Percentiles rank a stretch among this genome's conserved stretches.
phyloP scores from a whole-genome alignment of 2,329 filamentous ascomycete genomes.

The Amauroascus verrucosus region DNA sequence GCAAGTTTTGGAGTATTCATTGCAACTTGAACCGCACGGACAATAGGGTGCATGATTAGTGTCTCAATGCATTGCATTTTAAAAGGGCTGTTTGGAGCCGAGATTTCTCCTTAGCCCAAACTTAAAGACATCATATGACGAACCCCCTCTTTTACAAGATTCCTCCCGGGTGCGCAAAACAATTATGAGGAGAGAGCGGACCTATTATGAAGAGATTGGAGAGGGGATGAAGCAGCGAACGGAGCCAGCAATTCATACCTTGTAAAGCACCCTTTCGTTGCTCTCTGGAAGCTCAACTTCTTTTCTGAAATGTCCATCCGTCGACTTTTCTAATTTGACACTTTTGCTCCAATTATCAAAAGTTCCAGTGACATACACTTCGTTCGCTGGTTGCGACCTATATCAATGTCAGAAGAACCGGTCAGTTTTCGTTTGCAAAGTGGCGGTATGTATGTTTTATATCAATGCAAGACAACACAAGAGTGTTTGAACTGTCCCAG shows the following conservation, averaged over 20 bases:
- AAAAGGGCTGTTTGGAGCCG: neutral
- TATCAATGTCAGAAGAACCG: constrained; percentile 12
- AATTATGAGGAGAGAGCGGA: neutral
- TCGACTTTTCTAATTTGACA: constrained; percentile 68
- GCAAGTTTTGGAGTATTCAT: neutral
- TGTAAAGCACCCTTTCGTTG: constrained; percentile 76
- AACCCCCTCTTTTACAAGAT: neutral
- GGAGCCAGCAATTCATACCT: constrained; percentile 52
- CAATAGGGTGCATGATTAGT: neutral
- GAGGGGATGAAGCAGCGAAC: neutral
- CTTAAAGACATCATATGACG: constrained; percentile 10
- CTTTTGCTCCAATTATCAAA: constrained; percentile 92
- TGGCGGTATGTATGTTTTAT: neutral
- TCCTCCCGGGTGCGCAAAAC: neutral
- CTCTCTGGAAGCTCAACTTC: constrained; percentile 59
- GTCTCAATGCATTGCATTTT: neutral
- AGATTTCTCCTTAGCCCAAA: constrained; percentile 6
- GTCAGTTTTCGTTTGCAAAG: neutral
- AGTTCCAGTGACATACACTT: constrained; percentile 90
- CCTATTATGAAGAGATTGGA: neutral
- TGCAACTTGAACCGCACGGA: neutral
- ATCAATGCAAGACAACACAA: constrained; percentile 14
- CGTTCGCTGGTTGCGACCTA: constrained; percentile 73
- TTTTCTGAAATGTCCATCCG: constrained; percentile 61
- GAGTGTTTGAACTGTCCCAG: neutral